These are phyloP conservation scores for Didymella pinodella DNA, from an alignment of 2,329 filamentous ascomycete species.

Conservation along the genomic window DNA sequence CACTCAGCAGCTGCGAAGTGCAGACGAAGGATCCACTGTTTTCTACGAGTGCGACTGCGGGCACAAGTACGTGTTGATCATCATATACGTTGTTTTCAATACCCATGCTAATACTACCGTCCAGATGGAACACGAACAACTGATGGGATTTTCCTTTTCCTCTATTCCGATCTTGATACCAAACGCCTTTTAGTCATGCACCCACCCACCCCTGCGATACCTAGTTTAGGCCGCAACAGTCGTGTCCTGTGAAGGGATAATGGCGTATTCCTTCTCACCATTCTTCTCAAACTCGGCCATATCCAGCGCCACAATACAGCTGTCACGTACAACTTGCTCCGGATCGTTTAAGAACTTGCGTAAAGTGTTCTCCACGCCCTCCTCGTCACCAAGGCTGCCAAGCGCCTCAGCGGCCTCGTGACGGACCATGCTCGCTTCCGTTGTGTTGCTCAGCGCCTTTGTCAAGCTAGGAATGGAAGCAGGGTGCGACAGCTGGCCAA, in stretches of 20 bases:
- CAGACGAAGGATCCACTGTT: conserved; percentile 92
- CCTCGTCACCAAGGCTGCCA: conserved; percentile 90
- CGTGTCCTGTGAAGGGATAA: conserved; percentile 69
- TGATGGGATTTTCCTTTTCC: conserved; percentile 52
- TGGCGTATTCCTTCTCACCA: conserved; percentile 87
- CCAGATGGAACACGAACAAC: conserved; percentile 67
- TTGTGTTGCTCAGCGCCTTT: conserved; percentile 75
- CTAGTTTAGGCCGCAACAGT: conserved; percentile 36
- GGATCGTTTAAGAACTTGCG: conserved; percentile 86
- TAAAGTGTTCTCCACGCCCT: conserved; percentile 87
- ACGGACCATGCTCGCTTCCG: conserved; percentile 94
- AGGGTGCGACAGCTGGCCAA: conserved; percentile 93
- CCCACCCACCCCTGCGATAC: neutral
- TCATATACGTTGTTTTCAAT: neutral
- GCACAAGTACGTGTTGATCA: conserved; percentile 69
- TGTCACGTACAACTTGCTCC: conserved; percentile 92
- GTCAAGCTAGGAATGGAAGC: conserved; percentile 94
- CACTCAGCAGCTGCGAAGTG: conserved; percentile 84
- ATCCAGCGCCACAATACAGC: conserved; percentile 91
- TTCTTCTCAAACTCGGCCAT: conserved; percentile 98
- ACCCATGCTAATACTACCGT: conserved; percentile 31
- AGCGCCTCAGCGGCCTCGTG: conserved; percentile 97
- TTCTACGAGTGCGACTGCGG: conserved; percentile 91
- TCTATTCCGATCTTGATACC: conserved; percentile 26
- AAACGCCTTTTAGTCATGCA: conserved; percentile 40